Conservation (phyloP, 495 filamentous ascomycete genomes). For the Podospora conica region DNA sequence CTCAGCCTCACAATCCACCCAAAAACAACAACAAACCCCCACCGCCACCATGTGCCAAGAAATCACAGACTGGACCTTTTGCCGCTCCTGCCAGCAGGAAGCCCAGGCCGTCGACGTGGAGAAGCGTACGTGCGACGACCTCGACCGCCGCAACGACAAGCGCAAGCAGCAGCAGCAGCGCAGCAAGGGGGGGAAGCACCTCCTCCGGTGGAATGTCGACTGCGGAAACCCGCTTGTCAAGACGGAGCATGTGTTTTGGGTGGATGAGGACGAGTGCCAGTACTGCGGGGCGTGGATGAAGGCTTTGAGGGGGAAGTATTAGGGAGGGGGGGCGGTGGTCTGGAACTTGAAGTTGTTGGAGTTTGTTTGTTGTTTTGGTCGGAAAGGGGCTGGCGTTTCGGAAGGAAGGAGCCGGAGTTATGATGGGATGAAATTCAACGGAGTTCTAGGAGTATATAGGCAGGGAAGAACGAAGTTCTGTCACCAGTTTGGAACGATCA, state of each 20-base stretch:
- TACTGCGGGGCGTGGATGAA: not conserved
- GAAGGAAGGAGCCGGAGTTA: too few species aligned
- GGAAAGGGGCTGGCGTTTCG: not conserved
- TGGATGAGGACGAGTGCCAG: not conserved
- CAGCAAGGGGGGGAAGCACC: not conserved
- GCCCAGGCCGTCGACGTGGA: not conserved
- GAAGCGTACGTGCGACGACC: not conserved
- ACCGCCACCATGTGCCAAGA: not conserved
- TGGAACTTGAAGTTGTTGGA: not conserved
- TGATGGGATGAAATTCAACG: not conserved
- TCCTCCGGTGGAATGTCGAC: not conserved
- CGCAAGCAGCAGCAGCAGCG: not conserved
- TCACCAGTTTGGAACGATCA: not conserved
- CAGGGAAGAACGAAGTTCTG: not conserved
- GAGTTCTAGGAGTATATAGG: not conserved
- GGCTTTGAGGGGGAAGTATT: not conserved
- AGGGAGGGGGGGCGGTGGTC: not conserved
- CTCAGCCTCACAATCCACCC: too few species aligned
- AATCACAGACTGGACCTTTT: not conserved
- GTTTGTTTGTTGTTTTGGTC: not conserved
- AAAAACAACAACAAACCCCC: not conserved
- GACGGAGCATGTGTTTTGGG: not conserved
- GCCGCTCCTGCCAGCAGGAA: not conserved
- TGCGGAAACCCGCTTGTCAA: not conserved
- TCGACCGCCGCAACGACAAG: not conserved